A percentile compares a stretch with the other conserved stretches of the same genome.
Evolutionary conservation across 495 filamentous ascomycete genomes (phyloP).

Genomic region (Delitschia confertaspora): DNA sequence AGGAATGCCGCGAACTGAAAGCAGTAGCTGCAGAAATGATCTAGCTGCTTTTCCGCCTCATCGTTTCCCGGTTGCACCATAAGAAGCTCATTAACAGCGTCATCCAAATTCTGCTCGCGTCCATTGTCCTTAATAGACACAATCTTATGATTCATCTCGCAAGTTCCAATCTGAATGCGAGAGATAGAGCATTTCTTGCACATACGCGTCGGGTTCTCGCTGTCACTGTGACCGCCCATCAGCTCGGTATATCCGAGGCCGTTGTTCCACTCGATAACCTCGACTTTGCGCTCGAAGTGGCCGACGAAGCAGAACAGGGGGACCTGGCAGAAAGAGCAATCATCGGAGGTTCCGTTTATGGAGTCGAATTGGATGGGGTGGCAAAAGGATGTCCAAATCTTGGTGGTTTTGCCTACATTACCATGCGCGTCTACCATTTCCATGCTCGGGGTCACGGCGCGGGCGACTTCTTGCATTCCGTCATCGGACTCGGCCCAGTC

Average conservation of each 20-base stretch:
- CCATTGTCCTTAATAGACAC: background rate
- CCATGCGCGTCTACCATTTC: slow-evolving; percentile 13
- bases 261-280: slow-evolving; percentile 16
- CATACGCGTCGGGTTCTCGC: slow-evolving; percentile 1
- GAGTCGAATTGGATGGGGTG: slow-evolving; percentile 17
- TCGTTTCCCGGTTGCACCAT: background rate
- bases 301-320: slow-evolving; percentile 14
- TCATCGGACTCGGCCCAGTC: slow-evolving; percentile 2
- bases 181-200: slow-evolving; percentile 6
- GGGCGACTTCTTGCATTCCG: background rate
- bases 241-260: slow-evolving; percentile 18
- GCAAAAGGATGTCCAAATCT: slow-evolving; percentile 11
- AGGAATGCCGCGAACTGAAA: slow-evolving; percentile 8
- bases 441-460: slow-evolving; percentile 8
- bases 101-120: background rate
- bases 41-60: background rate
- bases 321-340: slow-evolving; percentile 18
- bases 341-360: background rate
- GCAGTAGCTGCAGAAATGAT: slow-evolving; percentile 16
- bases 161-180: slow-evolving; percentile 6
- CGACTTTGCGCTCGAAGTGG: slow-evolving; percentile 3
- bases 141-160: slow-evolving; percentile 6
- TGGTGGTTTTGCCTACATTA: slow-evolving; percentile 4
- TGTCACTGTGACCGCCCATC: slow-evolving; percentile 13
- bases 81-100: background rate